A percentile compares a stretch with the other conserved stretches of the same genome.
These are phyloP conservation scores for Juncus effusus DNA, from an alignment of 176 grass and related monocot species.

Conservation along the genomic window DNA sequence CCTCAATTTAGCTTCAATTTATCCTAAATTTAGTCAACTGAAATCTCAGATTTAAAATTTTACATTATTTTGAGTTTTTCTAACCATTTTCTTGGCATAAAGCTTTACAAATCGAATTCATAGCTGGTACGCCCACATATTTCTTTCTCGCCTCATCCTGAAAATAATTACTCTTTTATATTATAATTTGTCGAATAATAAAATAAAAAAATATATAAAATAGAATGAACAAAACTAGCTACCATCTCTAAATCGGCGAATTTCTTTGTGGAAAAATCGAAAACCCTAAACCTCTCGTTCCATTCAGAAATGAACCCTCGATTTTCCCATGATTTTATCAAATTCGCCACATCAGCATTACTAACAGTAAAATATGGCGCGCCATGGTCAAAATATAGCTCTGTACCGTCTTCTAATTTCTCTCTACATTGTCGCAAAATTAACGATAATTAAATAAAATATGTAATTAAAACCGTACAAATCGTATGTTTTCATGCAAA, in stretches of 20 bases:
- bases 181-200: slow-evolving; percentile 1
- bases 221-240: background rate
- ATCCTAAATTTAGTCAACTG: background rate
- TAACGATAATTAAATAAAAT: background rate
- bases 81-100: slow-evolving; percentile 72
- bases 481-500: no score
- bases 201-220: background rate
- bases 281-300: slow-evolving; percentile 61
- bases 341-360: slow-evolving; percentile 53
- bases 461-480: background rate
- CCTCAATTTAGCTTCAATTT: background rate
- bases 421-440: slow-evolving; percentile 42
- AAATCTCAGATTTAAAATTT: background rate
- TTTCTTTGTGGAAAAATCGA: slow-evolving; percentile 44
- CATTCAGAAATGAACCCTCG: slow-evolving; percentile 68
- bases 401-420: slow-evolving; percentile 55
- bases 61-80: background rate
- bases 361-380: slow-evolving; percentile 73
- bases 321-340: slow-evolving; percentile 58
- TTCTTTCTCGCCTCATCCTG: slow-evolving; percentile 59
- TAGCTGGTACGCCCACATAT: slow-evolving; percentile 76
- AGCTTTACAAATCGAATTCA: slow-evolving; percentile 93
- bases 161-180: background rate
- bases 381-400: slow-evolving; percentile 82
- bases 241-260: slow-evolving; percentile 67